Evolutionary conservation across 441 rosid genomes (phyloP).

Genomic region (Theobroma grandiflorum): DNA sequence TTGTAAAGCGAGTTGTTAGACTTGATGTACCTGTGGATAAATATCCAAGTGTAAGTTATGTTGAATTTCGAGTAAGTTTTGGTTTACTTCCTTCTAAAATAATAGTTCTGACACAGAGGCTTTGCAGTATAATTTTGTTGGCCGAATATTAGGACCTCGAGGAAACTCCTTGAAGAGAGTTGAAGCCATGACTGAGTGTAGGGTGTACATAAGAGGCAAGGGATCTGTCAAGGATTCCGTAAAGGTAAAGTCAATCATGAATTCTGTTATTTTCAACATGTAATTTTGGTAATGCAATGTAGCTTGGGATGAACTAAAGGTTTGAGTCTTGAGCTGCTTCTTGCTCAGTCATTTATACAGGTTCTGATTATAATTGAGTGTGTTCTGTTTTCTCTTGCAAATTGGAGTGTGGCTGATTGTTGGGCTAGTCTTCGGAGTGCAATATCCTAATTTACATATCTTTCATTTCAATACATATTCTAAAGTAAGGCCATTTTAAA

Average conservation of each 20-base stretch:
- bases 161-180: constrained; percentile 98
- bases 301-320: neutral
- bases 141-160: constrained; percentile 93
- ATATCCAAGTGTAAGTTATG: constrained; percentile 80
- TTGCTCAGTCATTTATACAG: neutral
- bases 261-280: neutral
- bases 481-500: constrained; percentile 37
- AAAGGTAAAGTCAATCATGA: constrained; percentile 58
- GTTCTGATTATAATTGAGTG: neutral
- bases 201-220: constrained; percentile 92
- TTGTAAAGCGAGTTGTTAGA: constrained; percentile 74
- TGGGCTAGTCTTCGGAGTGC: neutral
- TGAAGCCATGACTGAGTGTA: constrained; percentile 81
- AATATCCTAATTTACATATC: neutral
- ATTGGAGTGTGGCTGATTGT: constrained; percentile 1
- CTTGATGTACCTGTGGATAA: constrained; percentile 95
- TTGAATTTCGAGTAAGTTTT: constrained; percentile 7
- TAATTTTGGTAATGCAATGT: constrained; percentile 25
- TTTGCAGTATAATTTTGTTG: constrained; percentile 91
- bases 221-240: constrained; percentile 91
- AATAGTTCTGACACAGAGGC: constrained; percentile 37
- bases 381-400: neutral
- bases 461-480: constrained; percentile 22
- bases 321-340: constrained; percentile 16
- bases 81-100: constrained; percentile 7